Conservation (phyloP, 2,329 filamentous ascomycete species). For the Diaporthe destruens region DNA sequence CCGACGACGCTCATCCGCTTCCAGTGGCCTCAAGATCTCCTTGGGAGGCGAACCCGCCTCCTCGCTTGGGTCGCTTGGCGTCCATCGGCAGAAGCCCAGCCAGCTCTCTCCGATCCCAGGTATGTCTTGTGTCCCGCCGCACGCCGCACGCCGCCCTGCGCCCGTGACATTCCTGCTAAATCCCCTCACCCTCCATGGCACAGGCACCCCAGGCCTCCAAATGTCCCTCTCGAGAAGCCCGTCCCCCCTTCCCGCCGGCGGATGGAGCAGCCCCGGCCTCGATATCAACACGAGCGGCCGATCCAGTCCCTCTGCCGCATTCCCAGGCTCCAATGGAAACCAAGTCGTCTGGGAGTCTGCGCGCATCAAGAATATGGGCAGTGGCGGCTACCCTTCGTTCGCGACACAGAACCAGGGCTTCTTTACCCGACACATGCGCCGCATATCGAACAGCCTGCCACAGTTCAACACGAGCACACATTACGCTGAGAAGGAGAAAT, state of each 20-base stretch:
- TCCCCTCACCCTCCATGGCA: conserved; percentile 34
- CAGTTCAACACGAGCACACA: conserved; percentile 70
- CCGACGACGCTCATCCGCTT: conserved; percentile 63
- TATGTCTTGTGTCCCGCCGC: conserved; percentile 53
- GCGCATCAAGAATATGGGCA: conserved; percentile 79
- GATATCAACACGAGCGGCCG: conserved; percentile 77
- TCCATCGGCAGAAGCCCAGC: conserved; percentile 54
- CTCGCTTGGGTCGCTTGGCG: conserved; percentile 53
- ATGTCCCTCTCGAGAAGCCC: conserved; percentile 93
- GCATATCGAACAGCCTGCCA: conserved; percentile 83
- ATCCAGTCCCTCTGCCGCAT: conserved; percentile 72
- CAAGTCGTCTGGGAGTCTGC: conserved; percentile 84
- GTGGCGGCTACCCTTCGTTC: conserved; percentile 80
- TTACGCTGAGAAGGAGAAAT: conserved; percentile 84
- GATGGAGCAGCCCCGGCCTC: conserved; percentile 88
- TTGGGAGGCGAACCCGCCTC: conserved; percentile 51
- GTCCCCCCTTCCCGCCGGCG: conserved; percentile 84
- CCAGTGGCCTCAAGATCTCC: conserved; percentile 51
- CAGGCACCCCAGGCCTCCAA: conserved; percentile 67
- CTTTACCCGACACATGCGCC: conserved; percentile 86
- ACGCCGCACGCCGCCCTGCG: conserved; percentile 3
- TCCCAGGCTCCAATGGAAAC: conserved; percentile 64
- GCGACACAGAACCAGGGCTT: conserved; percentile 87
- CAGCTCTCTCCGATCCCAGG: conserved; percentile 68
- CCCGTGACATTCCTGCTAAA: conserved; percentile 21